Conservation (phyloP, 2,329 filamentous ascomycete genomes). For the Colletotrichum lentis region DNA sequence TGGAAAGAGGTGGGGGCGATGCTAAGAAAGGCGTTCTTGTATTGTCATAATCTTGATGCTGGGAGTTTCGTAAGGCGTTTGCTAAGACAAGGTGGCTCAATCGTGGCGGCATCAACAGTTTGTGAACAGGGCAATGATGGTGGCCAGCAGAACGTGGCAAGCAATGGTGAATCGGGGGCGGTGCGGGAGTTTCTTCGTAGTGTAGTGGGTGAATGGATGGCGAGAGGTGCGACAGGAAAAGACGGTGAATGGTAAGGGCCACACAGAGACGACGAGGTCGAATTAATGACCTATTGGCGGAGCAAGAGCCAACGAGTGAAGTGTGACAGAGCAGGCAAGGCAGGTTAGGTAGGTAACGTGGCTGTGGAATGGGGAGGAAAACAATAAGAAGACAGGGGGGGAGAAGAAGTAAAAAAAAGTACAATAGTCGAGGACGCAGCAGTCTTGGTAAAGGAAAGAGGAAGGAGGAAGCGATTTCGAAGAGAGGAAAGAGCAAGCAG, state of each 20-base stretch:
- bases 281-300: background rate
- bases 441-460: slow-evolving; percentile 11
- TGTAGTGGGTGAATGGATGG: too few species aligned
- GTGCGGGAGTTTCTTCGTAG: background rate
- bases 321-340: slow-evolving; percentile 1
- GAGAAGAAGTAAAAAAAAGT: too few species aligned
- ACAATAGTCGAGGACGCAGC: slow-evolving; percentile 1
- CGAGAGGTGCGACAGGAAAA: background rate
- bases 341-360: slow-evolving; percentile 4
- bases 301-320: slow-evolving; percentile 7
- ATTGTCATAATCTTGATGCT: slow-evolving; percentile 19
- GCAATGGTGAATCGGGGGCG: slow-evolving; percentile 15
- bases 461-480: background rate
- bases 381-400: background rate
- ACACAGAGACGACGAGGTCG: background rate
- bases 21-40: slow-evolving; percentile 20
- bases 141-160: slow-evolving; percentile 5
- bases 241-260: slow-evolving; percentile 1
- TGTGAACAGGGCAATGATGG: slow-evolving; percentile 3
- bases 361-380: slow-evolving; percentile 8
- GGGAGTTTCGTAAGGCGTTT: slow-evolving; percentile 14
- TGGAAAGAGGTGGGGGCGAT: slow-evolving; percentile 14
- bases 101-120: background rate
- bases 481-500: slow-evolving; percentile 10
- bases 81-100: background rate